These are phyloP conservation scores for Pyrrhoderma noxium DNA, from an alignment of 1,284 basidiomycete genomes.

Conservation along the genomic window DNA sequence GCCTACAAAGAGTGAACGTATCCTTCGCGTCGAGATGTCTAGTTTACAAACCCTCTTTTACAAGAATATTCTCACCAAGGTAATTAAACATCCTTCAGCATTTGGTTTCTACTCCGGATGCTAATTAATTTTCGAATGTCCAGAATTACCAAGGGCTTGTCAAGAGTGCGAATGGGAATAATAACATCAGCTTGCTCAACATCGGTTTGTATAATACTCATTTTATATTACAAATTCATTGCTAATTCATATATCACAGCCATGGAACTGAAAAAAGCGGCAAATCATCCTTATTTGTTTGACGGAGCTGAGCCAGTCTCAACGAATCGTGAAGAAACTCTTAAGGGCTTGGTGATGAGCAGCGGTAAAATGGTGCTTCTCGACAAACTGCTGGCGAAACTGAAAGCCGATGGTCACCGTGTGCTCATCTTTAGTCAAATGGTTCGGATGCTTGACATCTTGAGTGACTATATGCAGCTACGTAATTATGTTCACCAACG, in stretches of 20 bases:
- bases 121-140: too few species aligned
- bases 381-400: slow-evolving; percentile 85
- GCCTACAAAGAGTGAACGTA: slow-evolving; percentile 97
- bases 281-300: slow-evolving; percentile 97
- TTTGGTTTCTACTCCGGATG: slow-evolving; percentile 1
- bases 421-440: slow-evolving; percentile 99
- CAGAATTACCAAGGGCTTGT: slow-evolving; percentile 91
- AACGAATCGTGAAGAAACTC: slow-evolving; percentile 75
- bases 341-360: slow-evolving; percentile 96
- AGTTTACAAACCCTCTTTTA: slow-evolving; percentile 97
- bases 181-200: slow-evolving; percentile 88
- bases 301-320: slow-evolving; percentile 86
- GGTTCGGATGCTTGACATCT: slow-evolving; percentile 98
- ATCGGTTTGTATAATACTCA: slow-evolving; percentile 55
- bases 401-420: slow-evolving; percentile 90
- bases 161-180: slow-evolving; percentile 78
- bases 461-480: slow-evolving; percentile 92
- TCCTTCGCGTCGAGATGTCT: slow-evolving; percentile 97
- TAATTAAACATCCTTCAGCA: slow-evolving; percentile 27
- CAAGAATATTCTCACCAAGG: slow-evolving; percentile 97
- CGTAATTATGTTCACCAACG: slow-evolving; percentile 80
- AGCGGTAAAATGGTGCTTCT: slow-evolving; percentile 97
- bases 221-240: not conserved
- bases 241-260: slow-evolving; percentile 35
- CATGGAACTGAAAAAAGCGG: slow-evolving; percentile 96